Evolutionary conservation across 805 yeast species (phyloP).

Genomic region (Starmera dryadoides): DNA sequence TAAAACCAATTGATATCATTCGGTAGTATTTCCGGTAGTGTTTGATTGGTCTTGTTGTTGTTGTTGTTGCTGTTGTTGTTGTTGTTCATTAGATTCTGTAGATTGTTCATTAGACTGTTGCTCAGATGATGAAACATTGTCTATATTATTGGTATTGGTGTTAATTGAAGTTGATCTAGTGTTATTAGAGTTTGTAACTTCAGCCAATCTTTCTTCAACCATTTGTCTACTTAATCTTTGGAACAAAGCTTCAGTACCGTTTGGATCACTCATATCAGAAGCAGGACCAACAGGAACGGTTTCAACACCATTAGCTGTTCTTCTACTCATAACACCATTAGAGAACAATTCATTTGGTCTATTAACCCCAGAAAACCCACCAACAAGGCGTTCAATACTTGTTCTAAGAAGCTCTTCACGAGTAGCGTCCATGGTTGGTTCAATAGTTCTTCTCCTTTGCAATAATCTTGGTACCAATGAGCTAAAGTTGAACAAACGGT

Average conservation of each 20-base stretch:
- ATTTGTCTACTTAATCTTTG: background rate
- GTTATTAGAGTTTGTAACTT: background rate
- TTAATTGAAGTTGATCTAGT: background rate
- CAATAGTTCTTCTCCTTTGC: background rate
- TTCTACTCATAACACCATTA: slow-evolving; percentile 16
- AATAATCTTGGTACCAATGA: background rate
- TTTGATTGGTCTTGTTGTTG: too few relatives aligned
- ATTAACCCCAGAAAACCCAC: background rate
- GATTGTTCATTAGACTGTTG: too few relatives aligned
- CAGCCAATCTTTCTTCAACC: background rate
- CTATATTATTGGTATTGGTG: background rate
- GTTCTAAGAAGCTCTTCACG: background rate
- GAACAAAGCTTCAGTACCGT: background rate
- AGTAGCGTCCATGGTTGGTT: background rate
- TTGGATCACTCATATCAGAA: slow-evolving; percentile 5
- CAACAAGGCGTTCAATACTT: background rate
- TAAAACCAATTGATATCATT: too few relatives aligned
- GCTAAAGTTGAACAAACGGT: background rate
- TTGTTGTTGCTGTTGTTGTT: too few relatives aligned
- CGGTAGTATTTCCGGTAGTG: too few relatives aligned
- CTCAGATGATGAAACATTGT: too few relatives aligned
- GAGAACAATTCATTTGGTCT: slow-evolving; percentile 4
- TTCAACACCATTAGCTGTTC: slow-evolving; percentile 17
- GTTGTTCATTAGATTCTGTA: too few relatives aligned
- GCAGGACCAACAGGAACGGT: slow-evolving; percentile 6